Evolutionary conservation across 495 filamentous ascomycete species (phyloP), one percentile per base, ranked within the genome.

Genomic region (Penicillium simplicissimum): DNA sequence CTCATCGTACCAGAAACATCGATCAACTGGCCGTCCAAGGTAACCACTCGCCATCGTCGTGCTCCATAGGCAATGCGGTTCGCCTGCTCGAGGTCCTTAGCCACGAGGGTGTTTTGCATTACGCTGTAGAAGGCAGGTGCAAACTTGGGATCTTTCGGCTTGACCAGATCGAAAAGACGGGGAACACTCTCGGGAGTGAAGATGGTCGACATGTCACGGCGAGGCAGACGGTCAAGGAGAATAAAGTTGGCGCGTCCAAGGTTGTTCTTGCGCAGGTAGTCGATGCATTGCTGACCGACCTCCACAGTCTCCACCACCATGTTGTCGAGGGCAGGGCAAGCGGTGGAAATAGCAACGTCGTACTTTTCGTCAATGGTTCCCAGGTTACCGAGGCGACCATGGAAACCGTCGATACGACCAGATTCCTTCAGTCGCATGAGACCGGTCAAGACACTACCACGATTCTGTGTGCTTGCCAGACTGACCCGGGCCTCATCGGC

Each of bases 1-100:
- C 90, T 96, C 96, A 98, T 97, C 9, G 95, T 98, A 78, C 95
- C 95, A 2, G 92, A 96, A 65, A 92, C 93, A 74, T 98, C 95
- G 59, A 98, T 97, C 51, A 98, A 84, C 68, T 97, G 92, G 19
- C 95, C 95, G 66, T 94, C 90, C 31, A 97, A 85, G 0, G 96
- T 98, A 25, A 98, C 95, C 3, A 98, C 96, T 66, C 95, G 86
- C 94, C 95, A 98, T 64, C 96, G 81, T 70, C 84, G 88, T 42
- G 89, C 90, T 49, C 95, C 95, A 66, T 97, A 98, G 23, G 95
- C 96, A 61, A 98, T 96, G 23, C 94, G 87, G 70, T 98, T 97
- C 2, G 95, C 95, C 71, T 98, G 94, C 43, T 89, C 87, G 21
- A 98, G 82, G 67, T 97, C 93, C 57, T 90, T 91, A 8, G 96